Conservation (phyloP, 805 yeast genomes). For the Ogataea nitratoaversa region DNA sequence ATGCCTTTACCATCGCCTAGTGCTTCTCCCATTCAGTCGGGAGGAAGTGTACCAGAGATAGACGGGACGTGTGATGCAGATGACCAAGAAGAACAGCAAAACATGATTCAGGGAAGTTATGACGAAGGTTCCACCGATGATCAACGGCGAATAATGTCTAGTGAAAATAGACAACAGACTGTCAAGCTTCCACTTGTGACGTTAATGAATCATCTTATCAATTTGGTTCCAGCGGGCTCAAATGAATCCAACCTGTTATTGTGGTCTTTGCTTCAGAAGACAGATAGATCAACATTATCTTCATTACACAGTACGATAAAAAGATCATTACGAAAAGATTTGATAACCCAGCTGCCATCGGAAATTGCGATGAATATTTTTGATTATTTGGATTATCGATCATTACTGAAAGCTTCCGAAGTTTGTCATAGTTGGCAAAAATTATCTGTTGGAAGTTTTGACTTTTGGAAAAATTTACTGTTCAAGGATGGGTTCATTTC, state of each 20-base stretch:
- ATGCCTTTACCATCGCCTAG: conserved; percentile 69
- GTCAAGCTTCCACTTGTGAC: conserved; percentile 23
- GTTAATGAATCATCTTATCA: conserved; percentile 32
- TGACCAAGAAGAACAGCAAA: conserved; percentile 18
- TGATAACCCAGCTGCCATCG: conserved; percentile 64
- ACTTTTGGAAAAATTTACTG: conserved; percentile 67
- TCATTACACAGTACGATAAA: conserved; percentile 50
- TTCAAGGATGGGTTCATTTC: conserved; percentile 58
- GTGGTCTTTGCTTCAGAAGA: conserved; percentile 48
- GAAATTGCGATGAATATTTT: conserved; percentile 71
- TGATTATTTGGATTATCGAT: conserved; percentile 54
- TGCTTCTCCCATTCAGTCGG: conserved; percentile 50
- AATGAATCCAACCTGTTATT: conserved; percentile 44
- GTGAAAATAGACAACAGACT: neutral
- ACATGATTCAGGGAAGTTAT: neutral
- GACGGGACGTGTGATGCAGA: neutral
- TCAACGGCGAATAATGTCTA: neutral
- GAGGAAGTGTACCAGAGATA: conserved; percentile 17
- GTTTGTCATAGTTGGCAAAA: conserved; percentile 71
- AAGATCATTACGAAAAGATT: conserved; percentile 63
- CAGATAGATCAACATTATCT: conserved; percentile 60
- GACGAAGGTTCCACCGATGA: neutral
- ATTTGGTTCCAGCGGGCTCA: conserved; percentile 41
- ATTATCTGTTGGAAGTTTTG: conserved; percentile 54
- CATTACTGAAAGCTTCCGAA: conserved; percentile 55